Evolutionary conservation across 805 yeast species (phyloP).

Genomic region (Schwanniomyces yamadae): DNA sequence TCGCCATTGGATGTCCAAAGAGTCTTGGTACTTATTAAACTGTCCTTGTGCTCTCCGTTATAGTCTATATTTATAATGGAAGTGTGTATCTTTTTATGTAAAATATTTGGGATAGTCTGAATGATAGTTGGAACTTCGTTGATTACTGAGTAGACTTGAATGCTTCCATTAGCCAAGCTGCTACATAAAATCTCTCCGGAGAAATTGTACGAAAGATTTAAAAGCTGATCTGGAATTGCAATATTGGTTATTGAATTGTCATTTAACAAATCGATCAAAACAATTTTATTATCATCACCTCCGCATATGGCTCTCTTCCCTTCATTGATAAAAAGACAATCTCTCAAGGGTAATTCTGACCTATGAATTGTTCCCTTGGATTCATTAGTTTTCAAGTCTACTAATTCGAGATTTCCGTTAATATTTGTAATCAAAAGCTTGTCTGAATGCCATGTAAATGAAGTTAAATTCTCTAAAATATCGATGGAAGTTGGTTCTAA

Average conservation of each 20-base stretch:
- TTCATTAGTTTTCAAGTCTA: conserved; percentile 28
- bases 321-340: conserved; percentile 56
- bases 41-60: conserved; percentile 43
- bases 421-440: conserved; percentile 36
- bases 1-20: conserved; percentile 75
- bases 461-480: conserved; percentile 45
- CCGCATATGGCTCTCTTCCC: conserved; percentile 60
- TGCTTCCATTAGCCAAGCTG: conserved; percentile 58
- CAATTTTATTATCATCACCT: conserved; percentile 64
- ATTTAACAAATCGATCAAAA: conserved; percentile 41
- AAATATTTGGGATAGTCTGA: conserved; percentile 40
- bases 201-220: conserved; percentile 55
- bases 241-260: conserved; percentile 31
- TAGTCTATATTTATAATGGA: conserved; percentile 37
- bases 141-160: conserved; percentile 54
- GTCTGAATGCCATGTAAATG: conserved; percentile 24
- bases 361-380: conserved; percentile 42
- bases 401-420: conserved; percentile 43
- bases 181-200: conserved; percentile 57
- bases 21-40: conserved; percentile 50
- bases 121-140: conserved; percentile 55
- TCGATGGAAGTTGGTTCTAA: conserved; percentile 63
- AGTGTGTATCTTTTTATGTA: conserved; percentile 37
- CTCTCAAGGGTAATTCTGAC: conserved; percentile 49
- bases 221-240: conserved; percentile 52